Evolutionary conservation across 257 asterid species (phyloP).

Genomic region (Petunia secreta): DNA sequence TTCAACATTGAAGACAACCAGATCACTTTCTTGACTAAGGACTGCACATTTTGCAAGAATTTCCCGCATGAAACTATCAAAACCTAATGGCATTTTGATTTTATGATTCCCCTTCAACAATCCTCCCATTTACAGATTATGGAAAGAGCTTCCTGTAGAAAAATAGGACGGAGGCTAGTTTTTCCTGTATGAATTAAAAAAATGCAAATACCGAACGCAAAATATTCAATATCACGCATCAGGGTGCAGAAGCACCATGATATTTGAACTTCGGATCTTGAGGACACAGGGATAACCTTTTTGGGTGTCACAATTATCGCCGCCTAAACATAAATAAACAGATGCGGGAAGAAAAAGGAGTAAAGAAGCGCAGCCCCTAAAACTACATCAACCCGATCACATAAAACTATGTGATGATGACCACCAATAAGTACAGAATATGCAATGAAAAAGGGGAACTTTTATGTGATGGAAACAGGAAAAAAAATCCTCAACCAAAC

Average conservation of each 20-base stretch:
- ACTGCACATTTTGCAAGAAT: background rate
- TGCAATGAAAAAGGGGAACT: background rate
- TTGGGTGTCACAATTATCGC: background rate
- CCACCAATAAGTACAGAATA: background rate
- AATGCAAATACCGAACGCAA: background rate
- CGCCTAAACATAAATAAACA: background rate
- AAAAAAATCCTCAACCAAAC: background rate
- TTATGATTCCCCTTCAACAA: background rate
- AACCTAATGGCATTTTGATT: background rate
- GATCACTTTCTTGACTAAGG: constrained; percentile 2
- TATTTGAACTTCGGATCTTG: background rate
- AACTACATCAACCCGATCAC: background rate
- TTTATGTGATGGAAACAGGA: background rate
- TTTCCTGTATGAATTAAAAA: background rate
- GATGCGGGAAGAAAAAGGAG: constrained; percentile 1
- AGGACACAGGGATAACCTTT: background rate
- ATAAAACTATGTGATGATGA: background rate
- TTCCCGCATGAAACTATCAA: background rate
- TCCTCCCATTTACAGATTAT: constrained; percentile 1
- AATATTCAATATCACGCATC: constrained; percentile 21
- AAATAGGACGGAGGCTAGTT: background rate
- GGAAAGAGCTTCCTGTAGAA: background rate
- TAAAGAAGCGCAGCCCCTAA: background rate
- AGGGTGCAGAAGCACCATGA: background rate
- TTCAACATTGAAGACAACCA: background rate